These are phyloP conservation scores for Eucalyptus pauciflora DNA, from an alignment of 345 rosid species.

Conservation along the genomic window DNA sequence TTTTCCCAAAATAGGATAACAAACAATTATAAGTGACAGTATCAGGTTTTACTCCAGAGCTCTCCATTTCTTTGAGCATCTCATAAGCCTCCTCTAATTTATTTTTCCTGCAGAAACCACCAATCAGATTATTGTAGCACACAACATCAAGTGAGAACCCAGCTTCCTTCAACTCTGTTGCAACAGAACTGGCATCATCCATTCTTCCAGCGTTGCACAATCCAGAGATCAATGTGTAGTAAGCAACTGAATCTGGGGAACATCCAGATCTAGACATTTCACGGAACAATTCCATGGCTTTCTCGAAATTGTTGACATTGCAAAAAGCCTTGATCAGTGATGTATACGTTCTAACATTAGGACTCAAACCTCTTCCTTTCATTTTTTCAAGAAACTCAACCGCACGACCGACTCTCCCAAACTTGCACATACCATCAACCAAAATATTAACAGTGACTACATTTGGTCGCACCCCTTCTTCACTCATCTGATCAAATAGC, in stretches of 20 bases:
- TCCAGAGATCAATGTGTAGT: conserved; percentile 51
- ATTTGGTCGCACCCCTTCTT: conserved; percentile 33
- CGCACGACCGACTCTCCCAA: conserved; percentile 46
- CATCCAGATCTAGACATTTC: conserved; percentile 35
- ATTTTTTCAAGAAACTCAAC: conserved; percentile 35
- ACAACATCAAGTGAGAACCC: conserved; percentile 45
- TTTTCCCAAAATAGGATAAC: conserved; percentile 36
- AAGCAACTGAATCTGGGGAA: conserved; percentile 48
- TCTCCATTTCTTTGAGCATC: conserved; percentile 54
- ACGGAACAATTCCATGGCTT: conserved; percentile 43
- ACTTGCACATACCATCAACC: conserved; percentile 63
- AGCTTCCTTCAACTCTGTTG: conserved; percentile 34
- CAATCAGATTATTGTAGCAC: conserved; percentile 58
- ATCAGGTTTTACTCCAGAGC: conserved; percentile 39
- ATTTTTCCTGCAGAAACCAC: conserved; percentile 47
- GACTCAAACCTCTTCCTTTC: conserved; percentile 39
- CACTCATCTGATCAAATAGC: conserved; percentile 50
- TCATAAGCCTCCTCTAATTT: conserved; percentile 41
- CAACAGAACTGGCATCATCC: conserved; percentile 31
- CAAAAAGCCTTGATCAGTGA: conserved; percentile 54
- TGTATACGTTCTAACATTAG: conserved; percentile 37
- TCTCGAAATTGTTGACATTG: conserved; percentile 42
- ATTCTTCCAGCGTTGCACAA: conserved; percentile 54
- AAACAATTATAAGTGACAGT: conserved; percentile 50
- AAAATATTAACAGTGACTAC: conserved; percentile 46